Base-by-base conservation (phyloP, 306 rosid species). In the Castanopsis chinensis region DNA sequence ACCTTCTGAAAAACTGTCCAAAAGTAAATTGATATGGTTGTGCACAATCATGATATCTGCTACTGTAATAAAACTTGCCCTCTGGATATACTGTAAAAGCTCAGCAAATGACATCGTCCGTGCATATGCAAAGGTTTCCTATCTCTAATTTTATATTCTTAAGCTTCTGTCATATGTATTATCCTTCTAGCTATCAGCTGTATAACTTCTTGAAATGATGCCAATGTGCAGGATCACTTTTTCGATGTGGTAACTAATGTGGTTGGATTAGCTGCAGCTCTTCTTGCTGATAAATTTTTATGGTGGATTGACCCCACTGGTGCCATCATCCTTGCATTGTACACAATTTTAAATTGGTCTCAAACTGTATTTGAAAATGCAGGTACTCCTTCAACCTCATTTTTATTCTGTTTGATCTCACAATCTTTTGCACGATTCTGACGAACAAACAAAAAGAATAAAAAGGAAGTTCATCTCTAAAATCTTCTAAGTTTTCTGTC, bases 241-340 rank as follows among this genome's bases (percentile, higher is more conserved):
- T 95, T 95, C 30, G 99, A 95, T 87, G 98, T 95, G 59, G 84
- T 95, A 64, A 95, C 99, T 54, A 95, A 95, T 76, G 87, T 95
- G 12, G 91, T 91, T 41, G 99, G 99, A 65, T 80, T 95, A 78
- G 75, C 85, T 32, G 97, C 99, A 11, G 99, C 99, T 17, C 88
- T 93, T 71, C 94, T 95, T 69, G 99, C 97, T 73, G 92, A 93
- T 81, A 80, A 84, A 80, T 89, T 52, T 82, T 88, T 82, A 71
- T 95, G 99, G 99, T 95, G 99, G 99, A 87, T 91, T 63, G 99
- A 95, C 77, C 99, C 99, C 4, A 14, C 74, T 30, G 99, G 99
- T 72, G 99, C 99, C 78, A 90, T 93, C 78, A 37, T 88, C 82
- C 92, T 95, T 83, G 99, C 99, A n/a, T 3, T 95, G 28, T 95